Evolutionary conservation across 2,329 filamentous ascomycete species (phyloP), one percentile per base, ranked within the genome.

Genomic region (Ceratocystis eucalypticola): DNA sequence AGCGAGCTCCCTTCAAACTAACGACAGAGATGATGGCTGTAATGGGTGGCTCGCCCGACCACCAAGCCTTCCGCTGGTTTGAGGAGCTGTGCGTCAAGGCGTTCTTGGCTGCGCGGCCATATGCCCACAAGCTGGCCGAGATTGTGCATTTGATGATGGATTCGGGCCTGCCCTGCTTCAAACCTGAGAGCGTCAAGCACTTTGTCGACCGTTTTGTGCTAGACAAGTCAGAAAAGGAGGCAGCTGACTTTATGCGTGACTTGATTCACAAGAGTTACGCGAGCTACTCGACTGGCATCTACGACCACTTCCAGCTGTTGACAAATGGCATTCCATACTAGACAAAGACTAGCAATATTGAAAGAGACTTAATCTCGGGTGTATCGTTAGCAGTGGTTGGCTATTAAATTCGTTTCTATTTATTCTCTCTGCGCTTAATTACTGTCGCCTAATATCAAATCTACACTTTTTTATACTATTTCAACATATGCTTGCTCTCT

Each of bases 21-120:
- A 99, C 94, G 0, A 84, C 86, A 6, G 94, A 99, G 75, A 99
- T 99, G 95, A 83, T 99, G 68, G 90, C 92, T n/a, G 94, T 99
- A 71, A 97, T 99, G 93, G 93, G 94, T 65, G 92, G 92, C 68
- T 86, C 82, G 65, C 88, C 85, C 2, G 86, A 88, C 53, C 89
- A 92, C 64, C 93, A 97, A 75, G 81, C 91, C 15, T 99, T 96
- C 80, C 87, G 87, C 70, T 94, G 90, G 84, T 99, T 99, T 72
- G 94, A 99, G 77, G 93, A 96, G 74, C 83, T 99, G 48, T 95
- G 91, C 72, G 83, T 99, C 74, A 99, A 99, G 78, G 88, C 92
- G 1, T 99, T 96, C 81, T 80, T 99, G 53, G 93, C 92, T 3
- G 87, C 86, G 48, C 82, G 94, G 10, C 91, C 89, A 70, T 89